Conservation (phyloP, 1,139 yeast species). For the Suhomyces taliae region DNA sequence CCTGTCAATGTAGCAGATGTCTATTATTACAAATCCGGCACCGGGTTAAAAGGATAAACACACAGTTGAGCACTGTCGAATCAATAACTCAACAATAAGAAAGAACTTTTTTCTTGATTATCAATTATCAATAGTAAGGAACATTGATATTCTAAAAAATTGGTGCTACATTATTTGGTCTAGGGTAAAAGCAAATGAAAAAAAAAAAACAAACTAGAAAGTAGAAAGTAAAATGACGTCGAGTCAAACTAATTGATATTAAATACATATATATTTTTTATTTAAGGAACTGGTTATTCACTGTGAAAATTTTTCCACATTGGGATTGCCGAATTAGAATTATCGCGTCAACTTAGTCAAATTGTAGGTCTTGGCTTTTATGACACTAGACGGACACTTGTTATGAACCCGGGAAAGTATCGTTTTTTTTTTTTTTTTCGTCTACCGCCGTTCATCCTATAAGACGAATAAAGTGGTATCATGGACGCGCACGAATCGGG, state of each 20-base stretch:
- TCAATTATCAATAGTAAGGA: too few relatives aligned
- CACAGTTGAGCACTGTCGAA: too few relatives aligned
- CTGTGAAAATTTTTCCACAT: neutral
- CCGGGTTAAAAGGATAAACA: neutral
- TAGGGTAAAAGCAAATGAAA: too few relatives aligned
- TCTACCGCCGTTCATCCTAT: neutral
- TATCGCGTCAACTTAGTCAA: neutral
- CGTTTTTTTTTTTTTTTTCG: neutral
- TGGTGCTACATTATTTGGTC: too few relatives aligned
- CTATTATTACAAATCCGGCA: neutral
- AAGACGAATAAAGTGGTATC: neutral
- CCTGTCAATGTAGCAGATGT: neutral
- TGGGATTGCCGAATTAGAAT: neutral
- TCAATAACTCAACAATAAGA: too few relatives aligned
- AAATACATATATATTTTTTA: too few relatives aligned
- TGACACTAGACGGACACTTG: neutral
- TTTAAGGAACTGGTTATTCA: too few relatives aligned
- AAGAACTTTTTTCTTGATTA: too few relatives aligned
- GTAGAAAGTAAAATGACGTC: too few relatives aligned
- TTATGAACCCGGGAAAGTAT: neutral
- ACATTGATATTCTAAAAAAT: too few relatives aligned
- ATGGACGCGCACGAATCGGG: neutral
- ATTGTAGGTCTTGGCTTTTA: neutral
- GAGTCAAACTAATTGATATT: too few relatives aligned
- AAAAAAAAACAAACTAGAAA: too few relatives aligned